Base-by-base conservation (phyloP, 2,329 filamentous ascomycete species). In the Reticulascus tulasneorum region DNA sequence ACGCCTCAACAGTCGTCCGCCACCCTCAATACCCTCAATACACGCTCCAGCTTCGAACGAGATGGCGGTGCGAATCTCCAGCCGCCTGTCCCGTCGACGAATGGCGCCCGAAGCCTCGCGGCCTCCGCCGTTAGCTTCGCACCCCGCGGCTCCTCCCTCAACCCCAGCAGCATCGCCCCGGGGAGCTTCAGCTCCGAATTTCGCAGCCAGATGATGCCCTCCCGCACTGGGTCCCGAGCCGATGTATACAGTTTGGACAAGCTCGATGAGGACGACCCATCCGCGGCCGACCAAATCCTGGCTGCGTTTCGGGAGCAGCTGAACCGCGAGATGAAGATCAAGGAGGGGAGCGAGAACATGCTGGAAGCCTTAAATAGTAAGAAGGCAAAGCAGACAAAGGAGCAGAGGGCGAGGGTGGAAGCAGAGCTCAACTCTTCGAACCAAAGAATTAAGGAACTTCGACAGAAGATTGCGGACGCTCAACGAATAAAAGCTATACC, bases 251-350 rank as follows among this genome's bases (percentile, higher is more conserved):
- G 63, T 50, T 60, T 74, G 49, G 76, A 79, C 39, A 77, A 75
- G 51, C 55, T 76, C 23, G 82, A 84, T 36, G 82, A 86, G 47
- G 76, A 79, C 40, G 62, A 61, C 52, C 48, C 67, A 49, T 44
- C 57, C 12, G 73, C 72, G 9, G 73, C 80, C 11, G 88, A 94
- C 58, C 81, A 88, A 60, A 76, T 80, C 25, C 79, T 95, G 51
- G 76, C 81, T 16, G 71, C 78, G 33, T 74, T 96, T 45, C 82
- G 84, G 53, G 90, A 96, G 51, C 79, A 84, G 54, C 83, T 98
- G 46, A 91, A 89, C 49, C 91, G 94, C 53, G 94, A 98, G 66
- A 82, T 90, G 66, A 97, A 97, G 71, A 97, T 98, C 58, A 96
- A 94, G 62, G 86, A 91, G 52, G 93, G 93, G 15, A 96, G 91